Conservation (phyloP, 176 grass and related monocot species). For the Poa annua region DNA sequence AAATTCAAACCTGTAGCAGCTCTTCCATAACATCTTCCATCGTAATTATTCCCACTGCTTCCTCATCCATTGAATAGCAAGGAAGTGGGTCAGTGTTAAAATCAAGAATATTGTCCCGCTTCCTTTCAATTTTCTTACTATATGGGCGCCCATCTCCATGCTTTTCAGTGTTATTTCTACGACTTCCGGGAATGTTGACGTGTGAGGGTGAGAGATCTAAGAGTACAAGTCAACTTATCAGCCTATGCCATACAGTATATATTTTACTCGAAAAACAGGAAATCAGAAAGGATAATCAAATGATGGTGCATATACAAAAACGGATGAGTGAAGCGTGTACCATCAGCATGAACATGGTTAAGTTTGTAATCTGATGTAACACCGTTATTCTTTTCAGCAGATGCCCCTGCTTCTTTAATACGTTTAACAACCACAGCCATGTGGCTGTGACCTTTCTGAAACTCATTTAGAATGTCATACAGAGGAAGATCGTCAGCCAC, state of each 20-base stretch:
- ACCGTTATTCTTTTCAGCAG: constrained; percentile 58
- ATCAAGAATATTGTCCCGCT: constrained; percentile 92
- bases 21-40: constrained; percentile 99
- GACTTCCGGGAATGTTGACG: constrained; percentile 43
- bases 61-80: constrained; percentile 85
- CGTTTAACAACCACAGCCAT: constrained; percentile 95
- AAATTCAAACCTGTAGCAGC: constrained; percentile 77
- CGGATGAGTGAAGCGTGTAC: constrained; percentile 41
- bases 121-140: constrained; percentile 61
- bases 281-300: constrained; percentile 29
- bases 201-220: constrained; percentile 57
- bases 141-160: constrained; percentile 59
- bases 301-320: constrained; percentile 29
- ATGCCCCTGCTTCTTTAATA: constrained; percentile 52
- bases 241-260: constrained; percentile 35
- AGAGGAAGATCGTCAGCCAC: constrained; percentile 94
- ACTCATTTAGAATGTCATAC: constrained; percentile 99
- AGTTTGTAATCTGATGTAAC: constrained; percentile 56
- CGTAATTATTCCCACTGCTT: constrained; percentile 94
- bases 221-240: constrained; percentile 53
- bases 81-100: constrained; percentile 78
- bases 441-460: constrained; percentile 99
- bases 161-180: constrained; percentile 68
- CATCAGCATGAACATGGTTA: constrained; percentile 53
- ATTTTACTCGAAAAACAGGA: constrained; percentile 40